These are phyloP conservation scores for Myriosclerotinia curreyana DNA, from an alignment of 2,329 filamentous ascomycete species.

Conservation along the genomic window DNA sequence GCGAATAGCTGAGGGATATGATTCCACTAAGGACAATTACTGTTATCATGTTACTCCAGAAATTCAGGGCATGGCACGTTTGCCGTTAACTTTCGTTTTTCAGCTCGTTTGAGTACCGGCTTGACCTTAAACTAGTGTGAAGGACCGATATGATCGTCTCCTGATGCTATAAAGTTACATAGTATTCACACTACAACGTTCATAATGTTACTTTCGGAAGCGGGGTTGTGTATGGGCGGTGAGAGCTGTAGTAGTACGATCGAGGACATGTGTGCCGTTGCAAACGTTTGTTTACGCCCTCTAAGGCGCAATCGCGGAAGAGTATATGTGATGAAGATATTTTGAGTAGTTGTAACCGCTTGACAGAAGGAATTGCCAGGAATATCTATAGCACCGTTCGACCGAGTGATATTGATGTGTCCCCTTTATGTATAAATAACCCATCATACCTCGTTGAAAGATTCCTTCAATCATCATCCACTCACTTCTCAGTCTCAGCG, in stretches of 20 bases:
- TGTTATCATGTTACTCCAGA: not conserved
- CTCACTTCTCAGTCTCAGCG: not conserved
- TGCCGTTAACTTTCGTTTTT: not conserved
- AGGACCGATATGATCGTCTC: slow-evolving; percentile 4
- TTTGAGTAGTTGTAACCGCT: not conserved
- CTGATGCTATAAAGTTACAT: slow-evolving; percentile 12
- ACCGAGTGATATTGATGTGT: not conserved
- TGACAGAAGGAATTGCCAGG: not conserved
- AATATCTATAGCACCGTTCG: not conserved
- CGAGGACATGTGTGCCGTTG: not conserved
- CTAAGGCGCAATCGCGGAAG: not conserved
- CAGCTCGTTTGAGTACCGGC: not conserved
- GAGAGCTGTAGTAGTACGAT: not conserved
- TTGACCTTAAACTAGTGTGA: not conserved
- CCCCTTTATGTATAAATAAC: slow-evolving; percentile 1
- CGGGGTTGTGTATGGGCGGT: not conserved
- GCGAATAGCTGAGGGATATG: not conserved
- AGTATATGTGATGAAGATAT: not conserved
- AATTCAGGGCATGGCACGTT: not conserved
- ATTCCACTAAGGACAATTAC: not conserved
- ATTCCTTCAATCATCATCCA: not conserved
- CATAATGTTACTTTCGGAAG: not conserved
- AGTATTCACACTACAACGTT: not conserved
- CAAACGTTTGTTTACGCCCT: not conserved
- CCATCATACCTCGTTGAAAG: not conserved